Evolutionary conservation across 176 grass and related monocot genomes (phyloP).

Genomic region (Pontederia paniculata): DNA sequence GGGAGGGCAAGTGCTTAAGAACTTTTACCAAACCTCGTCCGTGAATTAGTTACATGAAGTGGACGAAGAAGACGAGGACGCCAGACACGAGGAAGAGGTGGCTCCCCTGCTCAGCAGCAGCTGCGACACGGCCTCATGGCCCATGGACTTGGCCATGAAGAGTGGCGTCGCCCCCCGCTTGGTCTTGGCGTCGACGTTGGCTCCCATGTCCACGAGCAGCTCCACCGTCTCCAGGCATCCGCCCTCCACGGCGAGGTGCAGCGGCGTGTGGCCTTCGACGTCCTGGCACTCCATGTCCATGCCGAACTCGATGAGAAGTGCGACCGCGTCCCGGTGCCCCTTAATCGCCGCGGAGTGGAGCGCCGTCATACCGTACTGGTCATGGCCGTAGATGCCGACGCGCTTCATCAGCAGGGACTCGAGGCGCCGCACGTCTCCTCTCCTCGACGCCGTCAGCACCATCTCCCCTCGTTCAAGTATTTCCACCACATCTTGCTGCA

Average conservation of each 20-base stretch:
- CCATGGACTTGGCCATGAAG: slow-evolving; percentile 47
- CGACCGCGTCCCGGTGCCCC: slow-evolving; percentile 57
- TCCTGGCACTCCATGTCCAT: slow-evolving; percentile 72
- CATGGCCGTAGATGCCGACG: slow-evolving; percentile 36
- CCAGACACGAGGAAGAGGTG: slow-evolving; percentile 22
- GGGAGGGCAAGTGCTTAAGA: no score
- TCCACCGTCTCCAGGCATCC: slow-evolving; percentile 54
- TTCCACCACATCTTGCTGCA: slow-evolving; percentile 65
- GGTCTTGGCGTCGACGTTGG: slow-evolving; percentile 50
- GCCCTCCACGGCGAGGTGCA: slow-evolving; percentile 73
- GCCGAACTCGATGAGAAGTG: slow-evolving; percentile 49
- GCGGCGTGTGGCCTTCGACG: slow-evolving; percentile 63
- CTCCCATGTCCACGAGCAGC: slow-evolving; percentile 63
- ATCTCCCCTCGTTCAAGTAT: slow-evolving; percentile 64
- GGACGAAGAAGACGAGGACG: slow-evolving; percentile 51
- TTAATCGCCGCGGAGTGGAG: slow-evolving; percentile 79
- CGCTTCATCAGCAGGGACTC: slow-evolving; percentile 55
- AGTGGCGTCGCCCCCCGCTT: slow-evolving; percentile 59
- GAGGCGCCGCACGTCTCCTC: slow-evolving; percentile 55
- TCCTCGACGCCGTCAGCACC: slow-evolving; percentile 64
- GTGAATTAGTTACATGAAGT: slow-evolving; percentile 34
- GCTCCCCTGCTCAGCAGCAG: slow-evolving; percentile 47
- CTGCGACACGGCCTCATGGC: slow-evolving; percentile 43
- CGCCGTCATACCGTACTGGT: slow-evolving; percentile 81
- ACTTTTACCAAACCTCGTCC: no score